A percentile compares a stretch with the other conserved stretches of the same genome.
Conservation (phyloP, 2,329 filamentous ascomycete species). For the Exophiala phaeomuriformis region DNA sequence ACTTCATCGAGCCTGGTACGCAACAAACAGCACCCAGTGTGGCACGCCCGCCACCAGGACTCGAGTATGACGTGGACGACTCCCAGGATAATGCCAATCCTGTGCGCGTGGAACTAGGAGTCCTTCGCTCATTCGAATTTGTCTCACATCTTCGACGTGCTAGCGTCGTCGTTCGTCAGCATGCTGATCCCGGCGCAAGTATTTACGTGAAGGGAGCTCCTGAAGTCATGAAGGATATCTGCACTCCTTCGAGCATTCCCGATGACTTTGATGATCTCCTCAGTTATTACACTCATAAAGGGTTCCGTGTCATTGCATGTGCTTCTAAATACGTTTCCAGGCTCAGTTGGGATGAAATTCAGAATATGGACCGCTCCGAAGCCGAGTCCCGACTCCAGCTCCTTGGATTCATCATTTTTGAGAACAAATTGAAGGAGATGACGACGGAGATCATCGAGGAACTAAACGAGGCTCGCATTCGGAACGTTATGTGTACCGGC, state of each 20-base stretch:
- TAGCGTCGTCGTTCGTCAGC: conserved; percentile 84
- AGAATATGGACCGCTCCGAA: conserved; percentile 83
- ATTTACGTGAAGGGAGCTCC: conserved; percentile 95
- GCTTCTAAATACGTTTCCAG: conserved; percentile 82
- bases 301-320: conserved; percentile 93
- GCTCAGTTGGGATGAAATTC: conserved; percentile 85
- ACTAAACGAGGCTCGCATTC: conserved; percentile 72
- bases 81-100: conserved; percentile 21
- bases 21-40: conserved; percentile 74
- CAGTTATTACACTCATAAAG: conserved; percentile 86
- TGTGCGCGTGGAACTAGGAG: conserved; percentile 69
- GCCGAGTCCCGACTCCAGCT: conserved; percentile 81
- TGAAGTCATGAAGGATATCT: conserved; percentile 94
- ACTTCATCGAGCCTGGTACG: conserved; percentile 63
- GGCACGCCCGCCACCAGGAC: conserved; percentile 65
- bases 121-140: conserved; percentile 88
- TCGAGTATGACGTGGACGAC: conserved; percentile 52
- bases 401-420: conserved; percentile 93
- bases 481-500: conserved; percentile 91
- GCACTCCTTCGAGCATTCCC: conserved; percentile 73
- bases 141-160: conserved; percentile 85
- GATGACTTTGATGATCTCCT: conserved; percentile 83
- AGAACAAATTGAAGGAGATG: conserved; percentile 92
- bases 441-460: conserved; percentile 77
- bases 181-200: conserved; percentile 74